Evolutionary conservation across 2,329 filamentous ascomycete species (phyloP).

Genomic region (Monilinia laxa): DNA sequence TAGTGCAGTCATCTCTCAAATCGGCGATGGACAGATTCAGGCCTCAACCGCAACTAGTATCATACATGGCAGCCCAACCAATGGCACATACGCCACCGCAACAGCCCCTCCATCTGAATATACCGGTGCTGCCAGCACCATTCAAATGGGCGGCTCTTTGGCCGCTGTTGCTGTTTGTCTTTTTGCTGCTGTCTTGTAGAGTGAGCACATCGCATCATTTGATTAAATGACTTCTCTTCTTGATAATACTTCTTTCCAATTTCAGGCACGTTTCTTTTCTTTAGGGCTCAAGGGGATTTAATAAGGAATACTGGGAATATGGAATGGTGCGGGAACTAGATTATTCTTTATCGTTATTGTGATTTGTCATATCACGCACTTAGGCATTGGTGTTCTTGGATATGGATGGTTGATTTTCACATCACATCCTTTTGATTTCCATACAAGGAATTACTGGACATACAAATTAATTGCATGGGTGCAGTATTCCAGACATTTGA

Average conservation of each 20-base stretch:
- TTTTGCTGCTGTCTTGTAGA: constrained; percentile 26
- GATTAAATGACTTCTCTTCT: neutral
- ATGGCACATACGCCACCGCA: neutral
- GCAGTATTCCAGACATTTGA: neutral
- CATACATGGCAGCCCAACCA: neutral
- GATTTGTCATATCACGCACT: neutral
- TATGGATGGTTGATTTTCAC: neutral
- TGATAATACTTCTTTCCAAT: constrained; percentile 1
- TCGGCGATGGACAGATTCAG: constrained; percentile 40
- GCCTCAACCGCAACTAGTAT: constrained; percentile 21
- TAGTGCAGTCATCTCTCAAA: constrained; percentile 31
- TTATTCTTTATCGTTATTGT: neutral
- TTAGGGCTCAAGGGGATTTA: neutral
- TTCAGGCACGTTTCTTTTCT: neutral
- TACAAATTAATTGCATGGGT: neutral
- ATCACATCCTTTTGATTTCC: neutral
- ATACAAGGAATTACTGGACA: neutral
- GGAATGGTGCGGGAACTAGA: neutral
- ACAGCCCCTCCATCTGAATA: neutral
- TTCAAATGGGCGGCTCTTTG: neutral
- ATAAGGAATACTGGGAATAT: neutral
- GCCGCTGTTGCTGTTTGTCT: constrained; percentile 1
- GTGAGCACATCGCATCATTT: neutral
- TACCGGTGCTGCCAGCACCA: constrained; percentile 2
- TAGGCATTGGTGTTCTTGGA: neutral